Percentiles rank a stretch among this genome's conserved stretches.
Conservation (phyloP, 257 asterid genomes). For the Nemophila menziesii region DNA sequence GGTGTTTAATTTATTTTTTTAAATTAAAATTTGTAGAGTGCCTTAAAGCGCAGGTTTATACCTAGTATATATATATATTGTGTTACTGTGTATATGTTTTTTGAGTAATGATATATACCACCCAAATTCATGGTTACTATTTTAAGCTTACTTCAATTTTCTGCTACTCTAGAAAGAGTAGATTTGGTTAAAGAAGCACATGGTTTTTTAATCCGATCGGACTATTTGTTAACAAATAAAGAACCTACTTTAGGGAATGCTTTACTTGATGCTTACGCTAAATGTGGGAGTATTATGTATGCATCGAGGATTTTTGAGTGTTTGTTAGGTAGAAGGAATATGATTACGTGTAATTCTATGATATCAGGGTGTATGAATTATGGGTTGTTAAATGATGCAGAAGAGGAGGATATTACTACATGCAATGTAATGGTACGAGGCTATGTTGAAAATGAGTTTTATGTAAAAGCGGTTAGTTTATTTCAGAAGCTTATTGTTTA, state of each 20-base stretch:
- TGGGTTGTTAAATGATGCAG: constrained; percentile 37
- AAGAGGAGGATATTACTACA: constrained; percentile 48
- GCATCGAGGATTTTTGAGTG: constrained; percentile 40
- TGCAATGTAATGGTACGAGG: constrained; percentile 69
- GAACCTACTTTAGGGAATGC: constrained; percentile 59
- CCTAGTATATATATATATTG: no score
- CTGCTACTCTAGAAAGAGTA: constrained; percentile 22
- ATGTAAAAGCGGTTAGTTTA: constrained; percentile 39
- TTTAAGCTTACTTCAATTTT: constrained; percentile 36
- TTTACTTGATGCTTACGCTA: constrained; percentile 72
- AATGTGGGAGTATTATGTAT: constrained; percentile 44
- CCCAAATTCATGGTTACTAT: no score
- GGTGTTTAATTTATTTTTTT: no score
- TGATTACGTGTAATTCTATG: constrained; percentile 52
- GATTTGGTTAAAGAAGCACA: constrained; percentile 61
- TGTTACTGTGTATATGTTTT: no score
- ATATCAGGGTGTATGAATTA: constrained; percentile 42
- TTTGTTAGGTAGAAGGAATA: constrained; percentile 39
- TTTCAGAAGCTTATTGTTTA: constrained; percentile 42
- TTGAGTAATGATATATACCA: no score
- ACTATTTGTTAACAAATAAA: constrained; percentile 20
- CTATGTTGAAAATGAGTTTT: constrained; percentile 44
- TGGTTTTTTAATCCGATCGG: constrained; percentile 42
- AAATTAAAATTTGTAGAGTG: no score
- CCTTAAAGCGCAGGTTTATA: no score